Evolutionary conservation across 164 flowering plant species (phyloP).

Genomic region (Malania oleifera): DNA sequence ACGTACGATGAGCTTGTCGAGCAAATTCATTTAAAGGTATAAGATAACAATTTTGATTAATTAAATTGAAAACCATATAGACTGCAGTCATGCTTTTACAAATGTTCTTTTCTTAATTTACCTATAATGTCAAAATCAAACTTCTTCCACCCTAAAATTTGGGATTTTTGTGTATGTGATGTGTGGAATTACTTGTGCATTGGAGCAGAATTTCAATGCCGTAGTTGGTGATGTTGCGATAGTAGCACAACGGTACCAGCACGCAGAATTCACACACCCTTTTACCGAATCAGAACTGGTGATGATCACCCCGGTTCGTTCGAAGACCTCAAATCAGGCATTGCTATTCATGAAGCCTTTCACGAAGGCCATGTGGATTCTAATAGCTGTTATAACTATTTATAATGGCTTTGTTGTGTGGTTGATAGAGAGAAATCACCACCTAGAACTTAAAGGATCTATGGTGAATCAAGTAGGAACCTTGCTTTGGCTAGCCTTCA

Average conservation of each 20-base stretch:
- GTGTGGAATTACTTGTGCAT: too few relatives aligned
- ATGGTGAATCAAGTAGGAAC: not conserved
- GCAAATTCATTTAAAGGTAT: constrained; percentile 20
- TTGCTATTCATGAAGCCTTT: constrained; percentile 16
- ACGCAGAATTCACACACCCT: constrained; percentile 18
- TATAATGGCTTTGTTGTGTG: constrained; percentile 4
- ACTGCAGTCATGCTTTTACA: too few relatives aligned
- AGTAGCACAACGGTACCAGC: constrained; percentile 6
- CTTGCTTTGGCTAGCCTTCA: constrained; percentile 5
- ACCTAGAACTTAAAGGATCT: not conserved
- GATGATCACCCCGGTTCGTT: constrained; percentile 10
- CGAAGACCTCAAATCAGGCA: not conserved
- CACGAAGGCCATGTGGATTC: constrained; percentile 9
- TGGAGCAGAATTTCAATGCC: constrained; percentile 27
- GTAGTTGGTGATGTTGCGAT: constrained; percentile 23
- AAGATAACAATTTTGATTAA: too few relatives aligned
- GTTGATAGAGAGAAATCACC: constrained; percentile 4
- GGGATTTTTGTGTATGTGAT: too few relatives aligned
- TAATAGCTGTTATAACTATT: not conserved
- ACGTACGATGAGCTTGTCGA: constrained; percentile 25
- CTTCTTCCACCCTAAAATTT: too few relatives aligned
- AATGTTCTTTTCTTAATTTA: too few relatives aligned
- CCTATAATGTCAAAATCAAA: too few relatives aligned
- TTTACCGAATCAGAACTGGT: constrained; percentile 15
- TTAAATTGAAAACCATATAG: too few relatives aligned